Evolutionary conservation across 2,329 filamentous ascomycete species (phyloP), one percentile per base, ranked within the genome.

Genomic region (Colletotrichum noveboracense): DNA sequence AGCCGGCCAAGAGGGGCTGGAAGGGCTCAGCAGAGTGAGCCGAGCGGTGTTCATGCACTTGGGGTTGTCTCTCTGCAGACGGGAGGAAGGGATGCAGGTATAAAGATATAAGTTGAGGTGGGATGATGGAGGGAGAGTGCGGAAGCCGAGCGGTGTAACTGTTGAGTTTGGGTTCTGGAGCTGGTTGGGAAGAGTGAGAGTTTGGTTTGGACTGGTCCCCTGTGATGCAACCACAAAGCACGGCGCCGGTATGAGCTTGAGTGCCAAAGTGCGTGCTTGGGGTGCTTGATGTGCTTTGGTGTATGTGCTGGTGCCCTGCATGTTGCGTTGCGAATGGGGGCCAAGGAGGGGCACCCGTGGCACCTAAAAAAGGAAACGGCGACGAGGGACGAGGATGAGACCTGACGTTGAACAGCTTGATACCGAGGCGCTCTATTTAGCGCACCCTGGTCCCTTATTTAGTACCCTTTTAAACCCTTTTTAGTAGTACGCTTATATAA

Each of bases 281-380:
- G 24, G 56, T 60, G 26, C 24, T 10, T 24, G 24, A 9, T 10
- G 55, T 60, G 21, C 26, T 61, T 61, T 61, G 56, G 56, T 56
- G 55, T 58, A 24, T 58, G 34, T 56, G 24, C 55, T 28, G 26
- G 69, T 66, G 69, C 61, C 64, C 55, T 69, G 66, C 12, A 21
- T 26, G 67, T 62, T 28, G 36, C 36, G 55, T 55, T 73, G 64
- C 73, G 58, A 75, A 73, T 75, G 58, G 48, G 56, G 28, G 58
- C 64, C 56, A 73, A 58, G 38, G 56, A 75, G 64, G 43, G 70
- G 64, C 64, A 65, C 64, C 58, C 74, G 74, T 74, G 70, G 74
- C 36, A 74, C 64, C 70, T 69, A 76, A 74, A 73, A 73, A 68
- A 75, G 73, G 64, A 52, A 60, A 58, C 64, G 16, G 52, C 58